Conservation (phyloP, 345 rosid genomes). For the Streptanthus diversifolius region DNA sequence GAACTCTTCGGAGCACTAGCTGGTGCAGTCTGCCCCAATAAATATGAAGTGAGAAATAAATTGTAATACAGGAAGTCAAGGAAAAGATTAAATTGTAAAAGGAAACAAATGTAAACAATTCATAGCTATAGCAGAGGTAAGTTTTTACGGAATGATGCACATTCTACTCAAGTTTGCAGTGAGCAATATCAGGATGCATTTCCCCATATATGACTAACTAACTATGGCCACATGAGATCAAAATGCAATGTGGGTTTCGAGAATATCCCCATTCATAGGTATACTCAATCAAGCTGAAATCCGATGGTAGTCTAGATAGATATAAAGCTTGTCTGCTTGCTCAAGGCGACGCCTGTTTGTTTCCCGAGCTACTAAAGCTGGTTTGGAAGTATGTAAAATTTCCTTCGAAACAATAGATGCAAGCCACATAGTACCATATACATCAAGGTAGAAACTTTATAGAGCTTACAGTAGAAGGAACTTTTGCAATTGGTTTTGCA, state of each 20-base stretch:
- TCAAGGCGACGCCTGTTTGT: too few species aligned
- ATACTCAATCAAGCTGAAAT: too few species aligned
- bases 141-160: background rate
- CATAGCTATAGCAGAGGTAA: background rate
- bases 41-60: slow-evolving; percentile 1
- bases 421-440: background rate
- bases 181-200: background rate
- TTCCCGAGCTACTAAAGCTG: too few species aligned
- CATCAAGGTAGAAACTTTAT: background rate
- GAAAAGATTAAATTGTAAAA: background rate
- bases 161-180: background rate
- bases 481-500: slow-evolving; percentile 55
- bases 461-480: slow-evolving; percentile 55
- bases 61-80: background rate
- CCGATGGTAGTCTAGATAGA: too few species aligned
- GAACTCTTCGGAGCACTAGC: slow-evolving; percentile 43
- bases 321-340: too few species aligned
- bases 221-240: background rate
- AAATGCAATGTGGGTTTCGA: too few species aligned
- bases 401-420: background rate
- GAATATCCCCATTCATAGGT: too few species aligned
- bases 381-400: background rate
- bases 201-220: slow-evolving; percentile 1
- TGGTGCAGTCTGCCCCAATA: slow-evolving; percentile 39
- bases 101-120: background rate